phyloP scores from a whole-genome alignment of 805 yeast species.

The Pichia eremophila region DNA sequence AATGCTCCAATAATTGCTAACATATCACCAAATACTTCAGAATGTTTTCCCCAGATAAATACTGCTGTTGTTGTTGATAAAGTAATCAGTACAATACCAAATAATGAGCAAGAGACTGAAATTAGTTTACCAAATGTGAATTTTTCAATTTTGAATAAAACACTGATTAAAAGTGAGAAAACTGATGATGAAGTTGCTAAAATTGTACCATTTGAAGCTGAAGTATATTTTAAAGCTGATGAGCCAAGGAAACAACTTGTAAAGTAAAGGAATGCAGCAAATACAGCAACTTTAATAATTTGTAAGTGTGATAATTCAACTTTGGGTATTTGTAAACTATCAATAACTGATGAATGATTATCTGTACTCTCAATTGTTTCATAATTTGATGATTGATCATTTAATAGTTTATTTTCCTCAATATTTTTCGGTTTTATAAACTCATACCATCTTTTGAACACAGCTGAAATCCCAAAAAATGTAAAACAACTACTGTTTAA shows the following conservation, averaged over 20 bases:
- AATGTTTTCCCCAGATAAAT: not conserved
- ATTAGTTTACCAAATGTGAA: constrained; percentile 33
- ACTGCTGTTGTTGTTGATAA: constrained; percentile 5
- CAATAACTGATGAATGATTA: not conserved
- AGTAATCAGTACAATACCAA: constrained; percentile 39
- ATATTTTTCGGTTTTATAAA: not conserved
- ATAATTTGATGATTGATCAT: not conserved
- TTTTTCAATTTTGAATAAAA: constrained; percentile 30
- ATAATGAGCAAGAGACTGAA: constrained; percentile 35
- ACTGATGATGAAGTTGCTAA: constrained; percentile 42
- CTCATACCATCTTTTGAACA: not conserved
- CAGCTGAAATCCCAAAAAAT: constrained; percentile 28
- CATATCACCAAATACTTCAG: constrained; percentile 34
- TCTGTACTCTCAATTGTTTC: constrained; percentile 3
- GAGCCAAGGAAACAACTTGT: constrained; percentile 32
- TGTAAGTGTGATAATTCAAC: constrained; percentile 20
- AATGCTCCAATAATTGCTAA: constrained; percentile 39
- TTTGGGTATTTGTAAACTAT: constrained; percentile 12
- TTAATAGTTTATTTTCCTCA: not conserved
- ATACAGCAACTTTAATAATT: constrained; percentile 28
- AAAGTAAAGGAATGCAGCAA: constrained; percentile 34
- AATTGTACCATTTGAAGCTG: constrained; percentile 45
- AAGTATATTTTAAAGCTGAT: constrained; percentile 37
- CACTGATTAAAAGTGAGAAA: constrained; percentile 39
- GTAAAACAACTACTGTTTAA: constrained; percentile 39